Evolutionary conservation across 306 rosid genomes (phyloP), one percentile per base, ranked within the genome.

Genomic region (Neltuma alba): DNA sequence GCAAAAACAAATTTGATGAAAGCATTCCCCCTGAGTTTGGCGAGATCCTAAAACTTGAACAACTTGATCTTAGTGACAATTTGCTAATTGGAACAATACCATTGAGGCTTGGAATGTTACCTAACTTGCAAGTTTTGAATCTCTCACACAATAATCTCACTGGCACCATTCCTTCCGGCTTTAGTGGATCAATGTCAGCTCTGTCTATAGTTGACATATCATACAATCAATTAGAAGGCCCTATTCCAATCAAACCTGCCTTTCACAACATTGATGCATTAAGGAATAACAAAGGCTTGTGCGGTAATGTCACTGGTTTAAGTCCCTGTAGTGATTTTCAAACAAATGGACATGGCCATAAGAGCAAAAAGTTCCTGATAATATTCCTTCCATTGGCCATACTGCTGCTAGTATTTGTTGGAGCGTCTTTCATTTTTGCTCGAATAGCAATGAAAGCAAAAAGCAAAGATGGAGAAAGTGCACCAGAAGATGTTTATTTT

Each of bases 121-220:
- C 27, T 9, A 40, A 14, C 13, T 57, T 86, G 40, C 82, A 78
- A 66, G 16, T 16, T 18, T 40, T 86, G 66, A 86, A 83, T 38
- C 77, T 86, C 38, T 86, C 89, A 5, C 81, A 86, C 45, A 86
- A 83, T 14, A 25, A 44, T 47, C 79, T 86, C 42, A 73, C 70
- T 30, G 74, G 85, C 65, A 70, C 63, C 0, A 83, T 86, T 27
- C 85, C 85, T 2, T 44, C 77, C 6, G 21, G 48, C 20, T 81
- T 83, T 27, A 41, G 16, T 20, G 57, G 57, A 48, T 4, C 52
- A 13, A 48, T 48, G 57, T 48, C 57, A 16, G 57, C 23, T 16
- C 20, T 54, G 12, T n/a, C 30, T 54, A 1, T 20, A 1, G 57
- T 48, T 48, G 9, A 48, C 57, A 18, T 48, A 18, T 48, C 57